A percentile compares a stretch with the other conserved stretches of the same genome.
phyloP scores from a whole-genome alignment of 2,329 filamentous ascomycete genomes.

The Nemania serpens region DNA sequence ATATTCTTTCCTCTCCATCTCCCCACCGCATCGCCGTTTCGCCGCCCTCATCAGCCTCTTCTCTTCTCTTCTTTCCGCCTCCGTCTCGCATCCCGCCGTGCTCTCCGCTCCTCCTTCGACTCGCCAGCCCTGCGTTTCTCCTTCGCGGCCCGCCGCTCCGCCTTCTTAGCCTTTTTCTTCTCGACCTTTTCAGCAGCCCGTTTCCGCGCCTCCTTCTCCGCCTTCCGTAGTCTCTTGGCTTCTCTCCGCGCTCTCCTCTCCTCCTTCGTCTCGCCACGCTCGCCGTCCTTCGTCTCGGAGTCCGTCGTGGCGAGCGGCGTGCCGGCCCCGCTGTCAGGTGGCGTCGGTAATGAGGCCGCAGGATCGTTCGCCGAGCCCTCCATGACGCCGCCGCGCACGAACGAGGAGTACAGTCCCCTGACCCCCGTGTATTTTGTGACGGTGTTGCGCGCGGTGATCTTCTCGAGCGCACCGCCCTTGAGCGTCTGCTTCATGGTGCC shows the following conservation, averaged over 20 bases:
- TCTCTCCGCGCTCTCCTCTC: conserved; percentile 39
- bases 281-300: conserved; percentile 26
- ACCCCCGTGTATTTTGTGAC: conserved; percentile 61
- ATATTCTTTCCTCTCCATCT: background rate
- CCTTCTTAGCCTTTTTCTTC: conserved; percentile 52
- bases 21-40: conserved; percentile 18
- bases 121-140: conserved; percentile 43
- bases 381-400: conserved; percentile 81
- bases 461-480: conserved; percentile 54
- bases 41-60: conserved; percentile 35
- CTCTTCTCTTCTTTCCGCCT: conserved; percentile 43
- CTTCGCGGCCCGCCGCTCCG: conserved; percentile 45
- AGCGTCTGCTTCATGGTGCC: conserved; percentile 62
- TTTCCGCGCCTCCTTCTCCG: conserved; percentile 38
- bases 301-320: conserved; percentile 42
- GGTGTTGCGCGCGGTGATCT: conserved; percentile 55
- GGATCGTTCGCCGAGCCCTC: conserved; percentile 65
- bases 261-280: conserved; percentile 33
- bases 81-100: conserved; percentile 51
- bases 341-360: conserved; percentile 34
- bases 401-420: conserved; percentile 77
- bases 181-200: conserved; percentile 39
- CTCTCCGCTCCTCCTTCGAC: conserved; percentile 53
- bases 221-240: conserved; percentile 40
- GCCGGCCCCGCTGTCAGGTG: conserved; percentile 40